Conservation (phyloP, 495 filamentous ascomycete species). For the Neurospora sp. region DNA sequence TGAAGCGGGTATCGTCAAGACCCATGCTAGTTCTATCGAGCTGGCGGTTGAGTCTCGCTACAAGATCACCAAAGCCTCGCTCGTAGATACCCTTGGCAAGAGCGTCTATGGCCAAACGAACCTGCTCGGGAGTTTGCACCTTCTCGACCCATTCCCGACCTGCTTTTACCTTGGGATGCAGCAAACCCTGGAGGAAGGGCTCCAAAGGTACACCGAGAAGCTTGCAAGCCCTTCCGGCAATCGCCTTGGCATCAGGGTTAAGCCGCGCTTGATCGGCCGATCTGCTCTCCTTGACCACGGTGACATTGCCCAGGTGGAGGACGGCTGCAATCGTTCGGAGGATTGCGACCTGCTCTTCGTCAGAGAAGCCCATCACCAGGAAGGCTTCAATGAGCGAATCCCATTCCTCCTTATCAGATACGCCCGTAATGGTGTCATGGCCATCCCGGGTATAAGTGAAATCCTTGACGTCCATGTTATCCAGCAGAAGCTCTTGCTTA, state of each 20-base stretch:
- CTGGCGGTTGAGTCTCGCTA: slow-evolving; percentile 82
- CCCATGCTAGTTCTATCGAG: slow-evolving; percentile 71
- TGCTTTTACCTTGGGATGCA: slow-evolving; percentile 90
- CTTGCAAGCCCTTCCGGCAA: slow-evolving; percentile 67
- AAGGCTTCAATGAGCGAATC: slow-evolving; percentile 84
- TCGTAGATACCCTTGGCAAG: slow-evolving; percentile 97
- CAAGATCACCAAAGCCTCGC: slow-evolving; percentile 86
- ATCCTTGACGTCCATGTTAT: slow-evolving; percentile 63
- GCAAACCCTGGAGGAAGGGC: slow-evolving; percentile 73
- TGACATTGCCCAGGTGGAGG: slow-evolving; percentile 87
- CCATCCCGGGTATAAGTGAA: slow-evolving; percentile 88
- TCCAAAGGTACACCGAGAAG: slow-evolving; percentile 78
- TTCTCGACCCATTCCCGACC: slow-evolving; percentile 98
- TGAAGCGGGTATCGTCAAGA: slow-evolving; percentile 84
- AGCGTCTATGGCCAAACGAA: slow-evolving; percentile 79
- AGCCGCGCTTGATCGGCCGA: slow-evolving; percentile 86
- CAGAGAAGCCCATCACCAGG: slow-evolving; percentile 84
- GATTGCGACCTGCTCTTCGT: slow-evolving; percentile 73
- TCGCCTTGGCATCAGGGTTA: slow-evolving; percentile 55
- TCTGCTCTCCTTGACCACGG: slow-evolving; percentile 77
- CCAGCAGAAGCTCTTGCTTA: slow-evolving; percentile 66
- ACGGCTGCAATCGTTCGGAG: slow-evolving; percentile 84
- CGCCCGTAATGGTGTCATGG: slow-evolving; percentile 80
- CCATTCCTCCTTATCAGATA: slow-evolving; percentile 91
- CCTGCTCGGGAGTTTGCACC: slow-evolving; percentile 94